Conservation (phyloP, 176 grass and related monocot genomes). For the Typha latifolia region DNA sequence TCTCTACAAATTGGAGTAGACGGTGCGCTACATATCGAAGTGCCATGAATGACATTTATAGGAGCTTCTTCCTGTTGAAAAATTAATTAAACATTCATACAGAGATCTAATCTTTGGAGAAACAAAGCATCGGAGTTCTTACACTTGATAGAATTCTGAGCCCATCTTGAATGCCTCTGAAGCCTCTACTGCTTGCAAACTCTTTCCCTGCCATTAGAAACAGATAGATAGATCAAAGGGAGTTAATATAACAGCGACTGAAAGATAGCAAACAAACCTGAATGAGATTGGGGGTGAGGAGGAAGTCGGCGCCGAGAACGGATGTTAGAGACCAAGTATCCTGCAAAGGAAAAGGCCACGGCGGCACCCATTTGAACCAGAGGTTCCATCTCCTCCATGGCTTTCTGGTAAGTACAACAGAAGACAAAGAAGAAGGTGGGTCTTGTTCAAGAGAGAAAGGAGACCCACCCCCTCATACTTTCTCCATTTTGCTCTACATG, state of each 20-base stretch:
- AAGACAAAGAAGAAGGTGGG: background rate
- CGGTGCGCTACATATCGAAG: background rate
- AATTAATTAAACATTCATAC: background rate
- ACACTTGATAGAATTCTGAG: conserved; percentile 5
- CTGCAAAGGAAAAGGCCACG: conserved; percentile 7
- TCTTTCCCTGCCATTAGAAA: background rate
- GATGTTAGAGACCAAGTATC: conserved; percentile 6
- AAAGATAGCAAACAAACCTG: background rate
- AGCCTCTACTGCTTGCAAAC: background rate
- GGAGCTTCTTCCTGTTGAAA: conserved; percentile 18
- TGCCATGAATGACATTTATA: conserved; percentile 24
- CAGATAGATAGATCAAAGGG: background rate
- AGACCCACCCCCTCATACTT: background rate
- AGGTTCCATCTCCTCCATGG: conserved; percentile 6
- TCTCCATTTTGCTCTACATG: background rate
- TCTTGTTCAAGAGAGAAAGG: background rate
- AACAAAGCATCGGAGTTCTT: background rate
- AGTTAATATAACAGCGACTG: background rate
- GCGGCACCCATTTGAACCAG: background rate
- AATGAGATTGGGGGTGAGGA: background rate
- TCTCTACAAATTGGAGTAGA: conserved; percentile 1
- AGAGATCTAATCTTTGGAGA: background rate
- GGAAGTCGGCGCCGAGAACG: background rate
- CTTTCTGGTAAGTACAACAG: background rate
- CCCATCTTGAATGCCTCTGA: conserved; percentile 1